These are phyloP conservation scores for Kwoniella newhampshirensis DNA, from an alignment of 768 basidiomycete species.

Conservation along the genomic window DNA sequence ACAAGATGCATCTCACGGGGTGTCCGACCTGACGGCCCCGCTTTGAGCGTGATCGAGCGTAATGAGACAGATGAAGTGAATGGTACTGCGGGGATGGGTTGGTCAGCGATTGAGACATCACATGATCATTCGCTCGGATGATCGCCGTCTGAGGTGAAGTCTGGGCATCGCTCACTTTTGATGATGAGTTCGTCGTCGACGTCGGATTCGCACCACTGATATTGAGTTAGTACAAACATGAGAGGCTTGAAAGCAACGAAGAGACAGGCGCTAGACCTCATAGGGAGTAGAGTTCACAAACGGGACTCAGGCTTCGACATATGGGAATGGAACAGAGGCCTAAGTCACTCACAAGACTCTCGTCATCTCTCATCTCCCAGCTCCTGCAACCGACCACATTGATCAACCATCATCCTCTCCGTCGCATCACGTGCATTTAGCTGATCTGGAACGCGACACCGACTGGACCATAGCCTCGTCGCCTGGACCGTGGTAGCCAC, in stretches of 20 bases:
- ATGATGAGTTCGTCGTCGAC: conserved; percentile 76
- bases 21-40: conserved; percentile 76
- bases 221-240: neutral
- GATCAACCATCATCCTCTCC: neutral
- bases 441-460: no score
- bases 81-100: conserved; percentile 66
- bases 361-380: conserved; percentile 75
- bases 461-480: no score
- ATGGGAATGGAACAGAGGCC: no score
- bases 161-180: conserved; percentile 36
- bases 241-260: neutral
- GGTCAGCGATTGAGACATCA: no score
- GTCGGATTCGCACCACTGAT: conserved; percentile 79
- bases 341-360: conserved; percentile 65
- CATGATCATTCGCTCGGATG: no score
- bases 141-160: no score
- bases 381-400: conserved; percentile 57
- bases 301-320: no score
- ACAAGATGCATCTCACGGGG: conserved; percentile 72
- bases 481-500: no score
- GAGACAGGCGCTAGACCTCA: no score
- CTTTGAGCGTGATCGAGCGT: conserved; percentile 75
- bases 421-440: no score
- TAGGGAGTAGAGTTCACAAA: no score
- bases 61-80: conserved; percentile 86